These are phyloP conservation scores for Spathaspora sp. DNA, from an alignment of 805 yeast species.

Conservation along the genomic window DNA sequence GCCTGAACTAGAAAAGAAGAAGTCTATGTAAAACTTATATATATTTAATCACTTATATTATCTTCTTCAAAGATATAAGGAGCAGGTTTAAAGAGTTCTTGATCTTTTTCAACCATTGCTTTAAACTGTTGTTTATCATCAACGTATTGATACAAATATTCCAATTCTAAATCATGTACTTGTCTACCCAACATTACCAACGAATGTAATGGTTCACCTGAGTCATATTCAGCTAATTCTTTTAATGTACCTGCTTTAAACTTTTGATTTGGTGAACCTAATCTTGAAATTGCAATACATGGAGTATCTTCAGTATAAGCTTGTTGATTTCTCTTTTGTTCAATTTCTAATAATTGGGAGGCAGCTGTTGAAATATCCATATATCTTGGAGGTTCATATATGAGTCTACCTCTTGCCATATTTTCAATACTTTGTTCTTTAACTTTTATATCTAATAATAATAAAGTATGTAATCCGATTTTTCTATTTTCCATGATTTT, in stretches of 20 bases:
- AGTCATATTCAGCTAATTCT: conserved; percentile 76
- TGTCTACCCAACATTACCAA: conserved; percentile 87
- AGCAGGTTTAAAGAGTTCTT: conserved; percentile 70
- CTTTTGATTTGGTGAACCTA: conserved; percentile 80
- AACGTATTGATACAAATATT: conserved; percentile 74
- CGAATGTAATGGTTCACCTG: conserved; percentile 94
- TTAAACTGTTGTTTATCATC: conserved; percentile 53
- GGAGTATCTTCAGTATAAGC: conserved; percentile 89
- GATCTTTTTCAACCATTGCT: conserved; percentile 48
- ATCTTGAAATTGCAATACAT: conserved; percentile 86
- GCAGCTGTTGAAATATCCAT: conserved; percentile 92
- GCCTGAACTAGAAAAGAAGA: conserved; percentile 9
- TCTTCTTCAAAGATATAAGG: conserved; percentile 54
- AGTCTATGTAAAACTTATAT: conserved; percentile 1
- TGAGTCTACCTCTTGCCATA: conserved; percentile 85
- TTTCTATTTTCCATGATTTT: conserved; percentile 85
- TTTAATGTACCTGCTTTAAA: conserved; percentile 82
- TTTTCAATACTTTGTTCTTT: conserved; percentile 95
- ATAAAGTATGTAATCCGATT: conserved; percentile 87
- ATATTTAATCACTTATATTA: conserved; percentile 12
- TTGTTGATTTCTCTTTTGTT: conserved; percentile 66
- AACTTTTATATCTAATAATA: conserved; percentile 88
- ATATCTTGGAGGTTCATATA: conserved; percentile 95
- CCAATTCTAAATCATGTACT: conserved; percentile 90
- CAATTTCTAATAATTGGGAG: conserved; percentile 81